Evolutionary conservation across 768 basidiomycete genomes (phyloP).

Genomic region (Auriscalpium orientale): DNA sequence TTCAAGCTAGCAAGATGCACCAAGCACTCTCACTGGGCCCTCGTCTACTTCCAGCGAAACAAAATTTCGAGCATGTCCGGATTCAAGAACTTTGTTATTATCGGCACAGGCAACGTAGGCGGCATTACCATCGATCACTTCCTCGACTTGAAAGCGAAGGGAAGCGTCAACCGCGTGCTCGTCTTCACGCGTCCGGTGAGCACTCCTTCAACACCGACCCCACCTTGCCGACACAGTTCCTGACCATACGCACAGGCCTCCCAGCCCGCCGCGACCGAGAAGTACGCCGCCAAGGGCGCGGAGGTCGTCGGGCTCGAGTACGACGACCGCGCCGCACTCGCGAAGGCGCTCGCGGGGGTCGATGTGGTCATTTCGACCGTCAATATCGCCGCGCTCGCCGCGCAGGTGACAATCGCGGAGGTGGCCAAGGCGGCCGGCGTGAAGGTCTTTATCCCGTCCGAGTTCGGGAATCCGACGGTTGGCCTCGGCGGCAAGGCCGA

Average conservation of each 20-base stretch:
- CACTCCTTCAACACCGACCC: background rate
- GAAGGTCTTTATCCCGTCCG: conserved; percentile 15
- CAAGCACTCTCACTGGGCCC: no score
- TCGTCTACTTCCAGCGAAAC: no score
- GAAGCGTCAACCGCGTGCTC: conserved; percentile 3
- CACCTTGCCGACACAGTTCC: background rate
- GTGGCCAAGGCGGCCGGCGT: conserved; percentile 16
- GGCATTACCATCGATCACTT: conserved; percentile 13
- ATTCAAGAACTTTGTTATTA: conserved; percentile 10
- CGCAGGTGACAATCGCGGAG: conserved; percentile 9
- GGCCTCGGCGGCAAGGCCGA: background rate
- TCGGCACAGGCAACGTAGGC: conserved; percentile 13
- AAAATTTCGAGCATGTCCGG: conserved; percentile 1
- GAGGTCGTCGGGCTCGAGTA: conserved; percentile 5
- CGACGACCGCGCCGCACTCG: conserved; percentile 6
- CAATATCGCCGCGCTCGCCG: background rate
- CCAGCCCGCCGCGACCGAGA: background rate
- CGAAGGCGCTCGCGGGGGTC: conserved; percentile 7
- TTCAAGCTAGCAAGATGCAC: no score
- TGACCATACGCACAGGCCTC: background rate
- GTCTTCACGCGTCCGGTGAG: conserved; percentile 13
- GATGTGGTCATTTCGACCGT: conserved; percentile 14
- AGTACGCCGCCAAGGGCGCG: conserved; percentile 8
- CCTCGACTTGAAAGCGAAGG: conserved; percentile 10
- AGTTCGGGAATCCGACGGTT: conserved; percentile 20